These are phyloP conservation scores for Tetradesmus obliquus DNA, from an alignment of 139 green algal species.

Conservation along the genomic window DNA sequence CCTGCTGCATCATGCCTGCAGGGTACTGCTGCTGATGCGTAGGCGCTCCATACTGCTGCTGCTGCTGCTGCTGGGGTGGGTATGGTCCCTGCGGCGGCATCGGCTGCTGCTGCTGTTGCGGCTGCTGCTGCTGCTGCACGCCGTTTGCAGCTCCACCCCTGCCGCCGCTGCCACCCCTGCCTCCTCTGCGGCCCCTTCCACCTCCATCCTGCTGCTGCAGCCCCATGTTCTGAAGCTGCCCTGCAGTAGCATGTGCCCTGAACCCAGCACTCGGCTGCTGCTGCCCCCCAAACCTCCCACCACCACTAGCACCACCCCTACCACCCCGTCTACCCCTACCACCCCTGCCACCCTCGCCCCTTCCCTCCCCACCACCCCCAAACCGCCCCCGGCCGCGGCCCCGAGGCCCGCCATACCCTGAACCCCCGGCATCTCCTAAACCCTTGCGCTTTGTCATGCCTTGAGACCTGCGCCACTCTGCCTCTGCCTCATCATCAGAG, in stretches of 20 bases:
- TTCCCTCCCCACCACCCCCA: background rate
- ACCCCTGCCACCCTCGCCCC: background rate
- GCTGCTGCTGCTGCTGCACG: slow-evolving; percentile 25
- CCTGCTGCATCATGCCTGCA: background rate
- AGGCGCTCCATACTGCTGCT: background rate
- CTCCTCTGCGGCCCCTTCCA: background rate
- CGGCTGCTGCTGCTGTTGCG: slow-evolving; percentile 6
- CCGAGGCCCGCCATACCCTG: background rate
- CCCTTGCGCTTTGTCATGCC: slow-evolving; percentile 36
- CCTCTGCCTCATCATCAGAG: slow-evolving; percentile 68
- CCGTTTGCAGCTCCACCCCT: background rate
- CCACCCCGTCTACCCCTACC: background rate
- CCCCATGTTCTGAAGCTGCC: slow-evolving; percentile 45
- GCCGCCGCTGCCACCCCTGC: background rate
- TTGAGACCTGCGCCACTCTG: slow-evolving; percentile 47
- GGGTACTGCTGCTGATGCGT: slow-evolving; percentile 2
- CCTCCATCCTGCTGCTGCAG: slow-evolving; percentile 20
- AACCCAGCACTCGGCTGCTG: slow-evolving; percentile 20
- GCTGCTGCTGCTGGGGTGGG: background rate
- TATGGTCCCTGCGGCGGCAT: background rate
- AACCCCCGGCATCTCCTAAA: too few relatives aligned
- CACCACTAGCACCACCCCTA: too few relatives aligned
- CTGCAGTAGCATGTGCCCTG: slow-evolving; percentile 47
- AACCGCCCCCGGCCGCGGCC: background rate
- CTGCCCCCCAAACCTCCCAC: background rate